phyloP scores from a whole-genome alignment of 306 rosid species.

The Prinsepia uniflora region DNA sequence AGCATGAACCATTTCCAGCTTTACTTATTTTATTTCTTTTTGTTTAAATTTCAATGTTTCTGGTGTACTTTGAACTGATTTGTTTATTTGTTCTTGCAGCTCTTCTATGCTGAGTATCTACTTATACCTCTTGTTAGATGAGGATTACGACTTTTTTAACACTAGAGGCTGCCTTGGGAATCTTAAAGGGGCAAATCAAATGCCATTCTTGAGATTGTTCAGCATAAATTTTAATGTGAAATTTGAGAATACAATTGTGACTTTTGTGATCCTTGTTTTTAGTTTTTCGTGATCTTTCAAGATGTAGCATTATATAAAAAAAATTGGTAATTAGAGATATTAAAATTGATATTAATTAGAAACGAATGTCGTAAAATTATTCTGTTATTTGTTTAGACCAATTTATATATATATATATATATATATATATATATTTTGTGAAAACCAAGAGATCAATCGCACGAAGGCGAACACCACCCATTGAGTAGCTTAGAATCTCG shows the following conservation, averaged over 20 bases:
- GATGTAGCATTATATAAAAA: no score
- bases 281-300: no score
- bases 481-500: no score
- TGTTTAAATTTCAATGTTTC: neutral
- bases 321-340: no score
- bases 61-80: slow-evolving; percentile 5
- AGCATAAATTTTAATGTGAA: neutral
- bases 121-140: slow-evolving; percentile 79
- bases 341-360: no score
- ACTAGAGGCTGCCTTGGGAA: neutral
- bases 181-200: neutral
- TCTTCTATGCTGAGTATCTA: slow-evolving; percentile 85
- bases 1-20: neutral
- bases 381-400: no score
- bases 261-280: neutral
- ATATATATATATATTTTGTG: no score
- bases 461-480: no score
- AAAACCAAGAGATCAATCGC: no score
- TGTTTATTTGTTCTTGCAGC: slow-evolving; percentile 49
- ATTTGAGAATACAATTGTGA: neutral
- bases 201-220: neutral
- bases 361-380: no score
- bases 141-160: slow-evolving; percentile 20
- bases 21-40: neutral
- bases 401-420: no score